These are phyloP conservation scores for Cardamine chenopodiifolia DNA, from an alignment of 345 rosid species.

Conservation along the genomic window DNA sequence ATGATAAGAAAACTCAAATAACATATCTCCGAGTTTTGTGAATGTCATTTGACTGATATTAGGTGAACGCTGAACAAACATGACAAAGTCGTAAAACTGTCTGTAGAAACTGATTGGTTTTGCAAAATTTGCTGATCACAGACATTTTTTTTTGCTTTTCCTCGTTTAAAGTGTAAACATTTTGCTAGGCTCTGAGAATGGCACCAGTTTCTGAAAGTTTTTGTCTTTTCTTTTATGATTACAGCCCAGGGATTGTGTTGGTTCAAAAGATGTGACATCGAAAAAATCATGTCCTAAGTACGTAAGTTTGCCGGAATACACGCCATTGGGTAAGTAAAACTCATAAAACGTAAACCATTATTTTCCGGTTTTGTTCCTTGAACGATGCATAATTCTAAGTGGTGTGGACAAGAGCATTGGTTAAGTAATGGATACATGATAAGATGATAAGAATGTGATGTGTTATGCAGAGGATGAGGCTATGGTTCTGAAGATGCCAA, in stretches of 20 bases:
- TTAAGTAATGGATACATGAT: neutral
- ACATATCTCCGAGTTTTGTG: neutral
- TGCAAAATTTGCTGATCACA: neutral
- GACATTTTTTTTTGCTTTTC: neutral
- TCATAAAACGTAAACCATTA: neutral
- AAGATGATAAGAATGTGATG: constrained; percentile 2
- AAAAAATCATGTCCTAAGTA: constrained; percentile 77
- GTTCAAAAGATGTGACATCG: constrained; percentile 39
- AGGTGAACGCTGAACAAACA: neutral
- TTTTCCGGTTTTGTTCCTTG: neutral
- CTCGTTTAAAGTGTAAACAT: neutral
- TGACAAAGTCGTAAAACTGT: neutral
- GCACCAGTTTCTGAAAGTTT: constrained; percentile 30
- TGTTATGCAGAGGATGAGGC: constrained; percentile 34
- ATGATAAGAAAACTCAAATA: neutral
- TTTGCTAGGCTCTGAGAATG: constrained; percentile 16
- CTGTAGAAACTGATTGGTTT: constrained; percentile 4
- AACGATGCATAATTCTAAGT: neutral
- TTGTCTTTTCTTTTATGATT: constrained; percentile 2
- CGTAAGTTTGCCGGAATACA: constrained; percentile 71
- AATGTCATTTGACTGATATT: neutral
- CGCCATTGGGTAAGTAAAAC: constrained; percentile 55
- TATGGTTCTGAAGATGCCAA: constrained; percentile 40
- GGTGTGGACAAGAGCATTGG: neutral
- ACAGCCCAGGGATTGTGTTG: constrained; percentile 79